Percentiles rank a stretch among this genome's conserved stretches.
phyloP scores from a whole-genome alignment of 345 rosid genomes.

The Ceriops decandra region DNA sequence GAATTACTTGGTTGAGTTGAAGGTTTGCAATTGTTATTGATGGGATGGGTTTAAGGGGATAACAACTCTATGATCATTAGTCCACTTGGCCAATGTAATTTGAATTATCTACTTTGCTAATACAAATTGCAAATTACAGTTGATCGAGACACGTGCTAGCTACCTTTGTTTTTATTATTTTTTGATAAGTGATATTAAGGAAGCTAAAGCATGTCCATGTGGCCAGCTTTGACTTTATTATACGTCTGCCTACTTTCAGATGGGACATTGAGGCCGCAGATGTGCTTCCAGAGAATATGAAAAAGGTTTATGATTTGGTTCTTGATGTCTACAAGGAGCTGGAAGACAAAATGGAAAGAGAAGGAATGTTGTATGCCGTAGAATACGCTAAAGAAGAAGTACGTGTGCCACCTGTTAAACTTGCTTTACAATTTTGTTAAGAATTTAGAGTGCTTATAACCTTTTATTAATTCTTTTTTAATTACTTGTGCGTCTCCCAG shows the following conservation, averaged over 20 bases:
- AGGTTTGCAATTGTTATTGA: too few species aligned
- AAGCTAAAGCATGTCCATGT: too few species aligned
- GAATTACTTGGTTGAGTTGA: too few species aligned
- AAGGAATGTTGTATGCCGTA: slow-evolving; percentile 7
- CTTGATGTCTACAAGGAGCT: slow-evolving; percentile 7
- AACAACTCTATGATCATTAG: too few species aligned
- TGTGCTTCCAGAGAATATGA: slow-evolving; percentile 14
- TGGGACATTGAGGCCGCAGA: slow-evolving; percentile 1
- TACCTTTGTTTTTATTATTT: too few species aligned
- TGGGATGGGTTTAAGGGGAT: too few species aligned
- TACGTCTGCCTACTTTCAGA: background rate
- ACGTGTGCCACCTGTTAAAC: background rate
- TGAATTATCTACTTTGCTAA: too few species aligned
- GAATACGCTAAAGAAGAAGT: slow-evolving; percentile 12
- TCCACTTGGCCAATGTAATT: too few species aligned
- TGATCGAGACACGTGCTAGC: too few species aligned
- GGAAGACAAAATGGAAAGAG: background rate
- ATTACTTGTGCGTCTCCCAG: background rate
- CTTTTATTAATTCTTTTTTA: background rate
- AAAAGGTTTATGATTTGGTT: background rate
- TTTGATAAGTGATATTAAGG: too few species aligned
- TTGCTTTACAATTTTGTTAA: background rate
- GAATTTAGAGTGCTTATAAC: background rate
- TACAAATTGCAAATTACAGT: too few species aligned
- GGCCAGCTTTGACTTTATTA: too few species aligned